Conservation (phyloP, 345 rosid genomes). For the Euphorbia lathyris region DNA sequence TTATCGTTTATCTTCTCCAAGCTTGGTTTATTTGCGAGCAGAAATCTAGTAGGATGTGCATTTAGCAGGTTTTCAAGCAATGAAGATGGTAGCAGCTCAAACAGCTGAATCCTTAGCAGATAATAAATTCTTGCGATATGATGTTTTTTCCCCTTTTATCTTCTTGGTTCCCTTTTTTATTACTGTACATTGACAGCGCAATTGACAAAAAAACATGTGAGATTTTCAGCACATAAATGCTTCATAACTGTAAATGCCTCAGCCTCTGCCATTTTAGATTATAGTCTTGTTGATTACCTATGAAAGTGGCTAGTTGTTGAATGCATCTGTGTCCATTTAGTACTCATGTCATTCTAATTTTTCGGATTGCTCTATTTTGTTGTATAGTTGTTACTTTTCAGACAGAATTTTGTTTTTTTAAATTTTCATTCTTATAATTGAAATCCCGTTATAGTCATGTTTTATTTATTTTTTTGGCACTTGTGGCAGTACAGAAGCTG, state of each 20-base stretch:
- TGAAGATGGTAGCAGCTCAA: conserved; percentile 28
- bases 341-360: too few relatives aligned
- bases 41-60: conserved; percentile 52
- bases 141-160: neutral
- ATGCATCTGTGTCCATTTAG: too few relatives aligned
- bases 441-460: too few relatives aligned
- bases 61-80: conserved; percentile 53
- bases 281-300: too few relatives aligned
- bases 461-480: too few relatives aligned
- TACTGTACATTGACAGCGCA: neutral
- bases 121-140: neutral
- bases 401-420: too few relatives aligned
- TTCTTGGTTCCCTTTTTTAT: neutral
- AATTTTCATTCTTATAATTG: too few relatives aligned
- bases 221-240: neutral
- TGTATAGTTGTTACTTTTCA: too few relatives aligned
- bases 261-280: too few relatives aligned
- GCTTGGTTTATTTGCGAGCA: conserved; percentile 51
- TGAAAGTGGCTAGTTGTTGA: too few relatives aligned
- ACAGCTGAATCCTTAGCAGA: conserved; percentile 27
- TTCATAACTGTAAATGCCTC: neutral
- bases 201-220: neutral
- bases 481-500: too few relatives aligned
- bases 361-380: too few relatives aligned
- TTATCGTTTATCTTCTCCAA: conserved; percentile 46